Evolutionary conservation across 164 flowering plant species (phyloP), one percentile per base, ranked within the genome.

Genomic region (Chimonanthus salicifolius): DNA sequence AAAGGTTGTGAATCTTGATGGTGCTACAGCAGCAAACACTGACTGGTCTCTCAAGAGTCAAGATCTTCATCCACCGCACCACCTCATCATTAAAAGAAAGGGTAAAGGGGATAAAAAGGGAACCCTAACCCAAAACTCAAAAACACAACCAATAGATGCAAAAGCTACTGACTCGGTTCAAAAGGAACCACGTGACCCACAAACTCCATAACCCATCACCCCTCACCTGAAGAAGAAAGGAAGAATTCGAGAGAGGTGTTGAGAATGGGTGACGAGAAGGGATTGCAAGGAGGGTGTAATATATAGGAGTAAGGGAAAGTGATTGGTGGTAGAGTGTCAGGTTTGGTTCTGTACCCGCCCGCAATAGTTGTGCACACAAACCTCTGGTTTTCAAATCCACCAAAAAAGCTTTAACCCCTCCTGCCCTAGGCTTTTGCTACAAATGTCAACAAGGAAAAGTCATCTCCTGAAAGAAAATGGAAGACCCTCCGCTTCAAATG

Each of bases 1-100:
- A 51, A 62, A 69, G 72, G 49, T 73, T 85, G 89, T 84, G 93
- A 89, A 87, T 87, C 93, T 89, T 86, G 84, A 81, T 77, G 86
- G 74, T 83, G 82, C 86, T 79, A 49, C 85, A 81, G 49, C 85
- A 4, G 88, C 88, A 87, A 88, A 82, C 82, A 88, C 67, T 80
- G 85, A 80, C 92, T 86, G 79, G 58, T 72, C 47, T 73, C 68
- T 54, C 45, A 75, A 64, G 54, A 71, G 45, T n/a, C 60, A 54
- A 11, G 60, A 54, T 54, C 60, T 54, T 13, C 75, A 20, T 64
- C 58, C 67, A 63, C 71, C 79, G 63, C 74, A 71, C 54, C 74
- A 18, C 2, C 60, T 15, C 60, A 54, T 54, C 33, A 33, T 33
- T 33, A 33, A n/a, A 54, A 54, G 60, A 10, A 54, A 54, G 16